Conservation (phyloP, 2,329 filamentous ascomycete genomes). For the Didymella arachidicola region DNA sequence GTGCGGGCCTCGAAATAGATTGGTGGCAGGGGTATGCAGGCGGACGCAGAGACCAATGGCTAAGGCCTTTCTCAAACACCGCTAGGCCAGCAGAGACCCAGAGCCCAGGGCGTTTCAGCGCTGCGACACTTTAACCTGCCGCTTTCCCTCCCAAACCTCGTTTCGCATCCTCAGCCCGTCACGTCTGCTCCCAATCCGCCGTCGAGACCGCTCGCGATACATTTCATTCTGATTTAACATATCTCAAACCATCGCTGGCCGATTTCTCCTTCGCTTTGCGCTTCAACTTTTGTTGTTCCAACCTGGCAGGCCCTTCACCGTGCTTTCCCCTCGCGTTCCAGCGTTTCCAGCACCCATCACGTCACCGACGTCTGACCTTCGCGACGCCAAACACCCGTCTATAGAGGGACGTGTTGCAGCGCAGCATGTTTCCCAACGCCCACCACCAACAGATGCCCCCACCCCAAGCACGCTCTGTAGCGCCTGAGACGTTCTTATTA, state of each 20-base stretch:
- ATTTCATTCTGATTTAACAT: conserved; percentile 49
- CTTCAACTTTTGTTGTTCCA: conserved; percentile 49
- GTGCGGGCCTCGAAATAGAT: conserved; percentile 25
- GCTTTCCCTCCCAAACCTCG: conserved; percentile 49
- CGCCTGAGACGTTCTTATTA: conserved; percentile 98
- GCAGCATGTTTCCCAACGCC: conserved; percentile 58
- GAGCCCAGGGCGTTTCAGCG: conserved; percentile 44
- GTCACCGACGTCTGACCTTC: conserved; percentile 40
- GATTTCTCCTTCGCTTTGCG: conserved; percentile 48
- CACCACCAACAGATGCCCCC: conserved; percentile 83
- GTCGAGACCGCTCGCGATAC: conserved; percentile 49
- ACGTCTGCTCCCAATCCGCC: conserved; percentile 36
- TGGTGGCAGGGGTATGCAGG: conserved; percentile 22
- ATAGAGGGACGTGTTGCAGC: conserved; percentile 48
- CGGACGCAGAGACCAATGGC: conserved; percentile 19
- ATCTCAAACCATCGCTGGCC: conserved; percentile 47
- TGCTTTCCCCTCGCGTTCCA: conserved; percentile 40
- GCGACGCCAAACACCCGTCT: conserved; percentile 38
- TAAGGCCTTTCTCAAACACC: conserved; percentile 41
- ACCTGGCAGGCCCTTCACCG: conserved; percentile 49
- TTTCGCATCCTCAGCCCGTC: conserved; percentile 47
- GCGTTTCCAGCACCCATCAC: conserved; percentile 6
- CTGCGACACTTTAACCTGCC: conserved; percentile 52
- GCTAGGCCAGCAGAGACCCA: conserved; percentile 42
- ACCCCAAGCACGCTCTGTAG: conserved; percentile 72